Evolutionary conservation across 2,329 filamentous ascomycete genomes (phyloP), one percentile per base, ranked within the genome.

Genomic region (Apiospora rasikravindrae): DNA sequence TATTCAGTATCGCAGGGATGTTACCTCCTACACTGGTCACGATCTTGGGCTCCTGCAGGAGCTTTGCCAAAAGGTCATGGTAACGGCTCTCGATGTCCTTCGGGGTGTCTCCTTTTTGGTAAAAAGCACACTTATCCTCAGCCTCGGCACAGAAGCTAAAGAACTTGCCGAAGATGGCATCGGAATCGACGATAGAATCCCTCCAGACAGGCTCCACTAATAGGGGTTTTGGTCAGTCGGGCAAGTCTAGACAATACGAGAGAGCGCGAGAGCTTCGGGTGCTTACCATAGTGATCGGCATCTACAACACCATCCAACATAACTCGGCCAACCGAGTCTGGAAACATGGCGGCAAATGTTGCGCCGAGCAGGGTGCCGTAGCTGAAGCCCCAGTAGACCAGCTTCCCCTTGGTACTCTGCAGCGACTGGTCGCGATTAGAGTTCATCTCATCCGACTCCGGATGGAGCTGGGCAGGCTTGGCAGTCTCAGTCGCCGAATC

Each of bases 131-230:
- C 19, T 75, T 77, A 7, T 77, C 69, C 1, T 83, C 83, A 14
- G 84, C 86, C 26, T 83, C 80, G 70, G 82, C 84, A 76, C 88
- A 90, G 57, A 82, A 83, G 66, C 80, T 77, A 73, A 85, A 87
- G 76, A 89, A 88, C 49, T 76, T 80, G 2, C 80, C 79, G 71
- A 86, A 82, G 22, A 84, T 81, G 69, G 84, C 79, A 71, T 89
- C 87, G 45, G 84, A 81, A 73, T 89, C 84, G 57, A 79, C 74
- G 11, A 86, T 75, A 49, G 82, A 83, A 16, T 81, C 81, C 6
- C 75, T 79, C 82, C 82, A 85, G 37, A 79, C 78, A 3, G 82
- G 83, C 29, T 76, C 78, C 69, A 84, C 68, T 69, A 44, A 40
- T 22, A 4, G 47, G 14, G 2, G 37, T 22, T 37, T 8, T 24